Base-by-base conservation (phyloP, 1,284 basidiomycete species). In the Trametes versicolor region DNA sequence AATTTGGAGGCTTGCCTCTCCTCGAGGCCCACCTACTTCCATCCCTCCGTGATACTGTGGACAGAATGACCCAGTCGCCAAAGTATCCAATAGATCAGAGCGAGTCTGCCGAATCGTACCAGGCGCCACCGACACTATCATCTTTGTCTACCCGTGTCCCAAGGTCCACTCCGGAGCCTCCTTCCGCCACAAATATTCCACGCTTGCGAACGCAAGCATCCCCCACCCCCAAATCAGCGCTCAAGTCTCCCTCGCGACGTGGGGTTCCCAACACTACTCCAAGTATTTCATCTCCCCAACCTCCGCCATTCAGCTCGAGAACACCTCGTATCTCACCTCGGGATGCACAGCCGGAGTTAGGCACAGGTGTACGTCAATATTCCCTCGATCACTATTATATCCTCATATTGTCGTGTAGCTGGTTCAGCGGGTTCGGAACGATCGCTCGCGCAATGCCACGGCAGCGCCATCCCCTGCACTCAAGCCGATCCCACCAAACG, bases 1-100 rank as follows among this genome's bases (percentile, higher is more conserved):
- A 83, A 56, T 75, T 87, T 23, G 79, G 77, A 4, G 84, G 85
- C 58, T 74, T 91, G 3, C 86, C 87, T 2, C 76, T 85, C 25
- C 74, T 90, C 27, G 90, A 92, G 69, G 79, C 85, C 0, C 85
- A 89, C 34, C 79, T 92, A 13, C 74, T 92, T 29, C 90, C 90
- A 10, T 88, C 89, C 25, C 78, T 92, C 39, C 81, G 85, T 39
- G 90, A 92, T 64, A 92, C 90, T 0, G 83, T 92, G 41, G 84
- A 88, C 68, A 83, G 85, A 50, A 92, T 92, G 90, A 92, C 90
- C 4, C 75, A 78, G 36, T 70, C 70, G 9, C 71, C 66, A 6
- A 51, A 43, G n/a, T 47, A 58, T 7, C 65, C 67, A 1, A 39
- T 51, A 1, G 45, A 67, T 10, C 49, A 39, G 32, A 43, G 62